These are phyloP conservation scores for Mortierella alpina DNA, from an alignment of 192 early-diverging fungal genomes.

Conservation along the genomic window DNA sequence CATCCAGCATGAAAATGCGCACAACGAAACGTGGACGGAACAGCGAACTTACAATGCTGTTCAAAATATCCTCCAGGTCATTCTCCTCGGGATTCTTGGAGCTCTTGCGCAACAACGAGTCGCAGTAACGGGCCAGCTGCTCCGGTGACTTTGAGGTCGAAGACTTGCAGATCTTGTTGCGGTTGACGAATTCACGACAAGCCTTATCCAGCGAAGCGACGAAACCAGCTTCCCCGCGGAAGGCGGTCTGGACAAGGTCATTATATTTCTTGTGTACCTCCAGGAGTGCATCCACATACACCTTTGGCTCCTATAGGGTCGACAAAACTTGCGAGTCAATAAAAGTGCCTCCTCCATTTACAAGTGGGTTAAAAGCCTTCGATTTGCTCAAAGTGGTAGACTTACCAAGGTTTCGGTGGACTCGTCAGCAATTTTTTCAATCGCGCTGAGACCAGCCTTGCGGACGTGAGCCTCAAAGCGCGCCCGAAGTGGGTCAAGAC, in stretches of 20 bases:
- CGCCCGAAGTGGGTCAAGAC: conserved; percentile 82
- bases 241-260: conserved; percentile 80
- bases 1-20: too few species aligned
- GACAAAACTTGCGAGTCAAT: not conserved
- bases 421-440: conserved; percentile 78
- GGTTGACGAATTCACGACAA: conserved; percentile 94
- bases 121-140: conserved; percentile 90
- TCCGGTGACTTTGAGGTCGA: conserved; percentile 83
- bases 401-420: conserved; percentile 65
- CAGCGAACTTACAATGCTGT: conserved; percentile 72
- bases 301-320: conserved; percentile 72
- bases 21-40: not conserved
- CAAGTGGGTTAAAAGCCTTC: not conserved
- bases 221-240: conserved; percentile 87
- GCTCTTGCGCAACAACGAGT: conserved; percentile 89
- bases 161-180: conserved; percentile 83
- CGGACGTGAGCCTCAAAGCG: conserved; percentile 84
- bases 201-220: conserved; percentile 93
- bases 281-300: conserved; percentile 89
- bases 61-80: conserved; percentile 77
- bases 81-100: conserved; percentile 78
- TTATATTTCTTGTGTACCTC: conserved; percentile 89
- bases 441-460: conserved; percentile 80
- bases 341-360: not conserved
- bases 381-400: not conserved